Evolutionary conservation across 1,284 basidiomycete genomes (phyloP).

Genomic region (Cryptococcus sp.): DNA sequence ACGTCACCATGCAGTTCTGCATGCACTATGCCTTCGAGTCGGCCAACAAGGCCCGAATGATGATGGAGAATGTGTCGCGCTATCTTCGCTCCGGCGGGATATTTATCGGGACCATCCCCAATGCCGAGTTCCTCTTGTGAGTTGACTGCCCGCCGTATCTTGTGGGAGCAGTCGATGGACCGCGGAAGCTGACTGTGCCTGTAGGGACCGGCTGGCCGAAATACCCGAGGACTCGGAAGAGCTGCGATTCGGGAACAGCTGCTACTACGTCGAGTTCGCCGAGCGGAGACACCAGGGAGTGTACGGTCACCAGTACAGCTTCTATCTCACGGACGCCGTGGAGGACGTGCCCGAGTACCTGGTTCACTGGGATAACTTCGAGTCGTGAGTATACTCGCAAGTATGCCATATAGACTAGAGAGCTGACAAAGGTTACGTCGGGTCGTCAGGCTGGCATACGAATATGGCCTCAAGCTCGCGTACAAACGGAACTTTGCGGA

Average conservation of each 20-base stretch:
- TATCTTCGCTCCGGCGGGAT: slow-evolving; percentile 78
- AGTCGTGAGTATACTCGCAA: slow-evolving; percentile 58
- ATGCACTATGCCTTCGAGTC: slow-evolving; percentile 99
- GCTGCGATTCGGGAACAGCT: slow-evolving; percentile 81
- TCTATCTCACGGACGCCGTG: slow-evolving; percentile 91
- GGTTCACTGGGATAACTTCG: slow-evolving; percentile 90
- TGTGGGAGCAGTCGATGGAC: not conserved
- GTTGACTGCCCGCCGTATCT: slow-evolving; percentile 39
- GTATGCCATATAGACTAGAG: not conserved
- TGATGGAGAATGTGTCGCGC: slow-evolving; percentile 86
- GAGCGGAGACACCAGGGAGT: slow-evolving; percentile 59
- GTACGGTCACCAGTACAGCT: slow-evolving; percentile 90
- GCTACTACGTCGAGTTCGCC: slow-evolving; percentile 86
- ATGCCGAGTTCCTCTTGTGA: slow-evolving; percentile 72
- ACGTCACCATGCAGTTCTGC: slow-evolving; percentile 97
- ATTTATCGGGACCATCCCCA: slow-evolving; percentile 93
- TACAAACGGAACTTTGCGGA: slow-evolving; percentile 89
- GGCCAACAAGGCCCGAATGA: slow-evolving; percentile 75
- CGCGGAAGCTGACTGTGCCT: not conserved
- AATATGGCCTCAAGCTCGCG: slow-evolving; percentile 69
- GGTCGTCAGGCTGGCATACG: slow-evolving; percentile 31
- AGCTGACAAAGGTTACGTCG: not conserved
- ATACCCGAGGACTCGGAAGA: slow-evolving; percentile 60
- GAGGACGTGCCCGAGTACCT: slow-evolving; percentile 96
- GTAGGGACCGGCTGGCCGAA: slow-evolving; percentile 64